phyloP scores from a whole-genome alignment of 306 rosid species.

The Rosa multiflora region DNA sequence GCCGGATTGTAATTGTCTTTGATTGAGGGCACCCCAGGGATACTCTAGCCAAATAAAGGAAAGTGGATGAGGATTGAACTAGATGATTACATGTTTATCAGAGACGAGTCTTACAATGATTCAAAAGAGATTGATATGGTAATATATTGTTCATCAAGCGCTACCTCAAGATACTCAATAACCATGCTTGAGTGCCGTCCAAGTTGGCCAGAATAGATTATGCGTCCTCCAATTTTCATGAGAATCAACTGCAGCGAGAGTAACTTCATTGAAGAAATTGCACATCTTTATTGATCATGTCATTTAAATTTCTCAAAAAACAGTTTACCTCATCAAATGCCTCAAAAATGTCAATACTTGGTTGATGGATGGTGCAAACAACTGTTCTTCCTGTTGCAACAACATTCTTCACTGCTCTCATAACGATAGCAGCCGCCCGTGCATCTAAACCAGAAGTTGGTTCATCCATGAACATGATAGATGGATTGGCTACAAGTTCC shows the following conservation, averaged over 20 bases:
- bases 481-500: slow-evolving; percentile 84
- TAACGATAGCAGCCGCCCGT: slow-evolving; percentile 75
- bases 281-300: not conserved
- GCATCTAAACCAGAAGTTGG: slow-evolving; percentile 88
- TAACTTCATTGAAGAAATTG: not conserved
- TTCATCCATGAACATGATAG: slow-evolving; percentile 84
- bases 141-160: slow-evolving; percentile 17
- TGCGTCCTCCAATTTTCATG: slow-evolving; percentile 72
- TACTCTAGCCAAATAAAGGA: slow-evolving; percentile 38
- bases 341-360: slow-evolving; percentile 79
- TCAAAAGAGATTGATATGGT: not conserved
- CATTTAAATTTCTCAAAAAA: not conserved
- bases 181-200: slow-evolving; percentile 60
- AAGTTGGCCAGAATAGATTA: slow-evolving; percentile 59
- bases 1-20: slow-evolving; percentile 69
- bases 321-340: slow-evolving; percentile 74
- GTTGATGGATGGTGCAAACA: slow-evolving; percentile 82
- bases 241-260: slow-evolving; percentile 64
- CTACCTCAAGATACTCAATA: slow-evolving; percentile 72
- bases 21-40: slow-evolving; percentile 61
- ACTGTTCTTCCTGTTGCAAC: slow-evolving; percentile 71
- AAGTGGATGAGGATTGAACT: slow-evolving; percentile 11
- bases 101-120: not conserved
- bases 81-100: not conserved
- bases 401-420: slow-evolving; percentile 84